phyloP scores from a whole-genome alignment of 2,329 filamentous ascomycete genomes.

The Talaromyces pinophilus region DNA sequence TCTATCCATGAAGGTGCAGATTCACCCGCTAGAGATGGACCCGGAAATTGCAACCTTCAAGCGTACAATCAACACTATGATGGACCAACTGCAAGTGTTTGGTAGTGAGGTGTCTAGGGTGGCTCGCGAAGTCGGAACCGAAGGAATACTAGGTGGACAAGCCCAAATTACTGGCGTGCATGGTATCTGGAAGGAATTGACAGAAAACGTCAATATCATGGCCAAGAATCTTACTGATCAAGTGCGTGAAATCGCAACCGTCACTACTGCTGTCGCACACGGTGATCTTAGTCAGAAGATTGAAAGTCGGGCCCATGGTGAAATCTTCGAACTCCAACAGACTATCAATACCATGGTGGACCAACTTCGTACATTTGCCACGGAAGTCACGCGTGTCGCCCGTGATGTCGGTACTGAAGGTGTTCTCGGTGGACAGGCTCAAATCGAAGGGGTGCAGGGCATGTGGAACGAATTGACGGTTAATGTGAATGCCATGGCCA shows the following conservation, averaged over 20 bases:
- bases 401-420: slow-evolving; percentile 79
- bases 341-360: slow-evolving; percentile 87
- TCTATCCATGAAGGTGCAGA: slow-evolving; percentile 87
- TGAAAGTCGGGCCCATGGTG: slow-evolving; percentile 70
- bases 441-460: slow-evolving; percentile 76
- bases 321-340: slow-evolving; percentile 75
- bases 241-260: slow-evolving; percentile 77
- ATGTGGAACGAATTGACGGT: slow-evolving; percentile 83
- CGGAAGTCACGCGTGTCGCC: slow-evolving; percentile 76
- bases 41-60: slow-evolving; percentile 94
- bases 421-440: slow-evolving; percentile 74
- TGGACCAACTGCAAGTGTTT: slow-evolving; percentile 90
- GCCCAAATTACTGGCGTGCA: slow-evolving; percentile 85
- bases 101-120: slow-evolving; percentile 89
- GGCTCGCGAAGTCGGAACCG: slow-evolving; percentile 86
- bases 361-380: slow-evolving; percentile 75
- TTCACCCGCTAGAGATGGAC: slow-evolving; percentile 90
- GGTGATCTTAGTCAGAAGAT: slow-evolving; percentile 78
- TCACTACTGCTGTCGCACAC: slow-evolving; percentile 74
- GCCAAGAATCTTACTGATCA: slow-evolving; percentile 74
- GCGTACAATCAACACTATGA: slow-evolving; percentile 94
- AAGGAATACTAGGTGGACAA: slow-evolving; percentile 85
- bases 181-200: slow-evolving; percentile 92
- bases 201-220: slow-evolving; percentile 79
- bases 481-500: slow-evolving; percentile 81